Evolutionary conservation across 768 basidiomycete genomes (phyloP).

Genomic region (Pholiota conissans): DNA sequence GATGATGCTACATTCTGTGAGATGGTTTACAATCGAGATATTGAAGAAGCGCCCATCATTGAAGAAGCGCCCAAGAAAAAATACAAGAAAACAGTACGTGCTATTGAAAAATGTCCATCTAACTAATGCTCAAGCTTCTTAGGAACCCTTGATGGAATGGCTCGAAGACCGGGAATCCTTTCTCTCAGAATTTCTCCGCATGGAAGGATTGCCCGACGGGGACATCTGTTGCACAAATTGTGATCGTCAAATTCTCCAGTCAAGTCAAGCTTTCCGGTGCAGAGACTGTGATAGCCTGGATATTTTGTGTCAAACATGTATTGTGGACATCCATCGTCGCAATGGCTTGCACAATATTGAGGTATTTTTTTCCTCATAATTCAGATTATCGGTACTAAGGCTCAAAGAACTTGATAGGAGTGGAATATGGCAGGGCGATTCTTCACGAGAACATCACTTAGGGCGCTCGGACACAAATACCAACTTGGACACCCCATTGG

Average conservation of each 20-base stretch:
- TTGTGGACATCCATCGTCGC: background rate
- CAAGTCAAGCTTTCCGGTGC: background rate
- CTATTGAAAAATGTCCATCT: no score
- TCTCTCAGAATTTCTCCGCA: background rate
- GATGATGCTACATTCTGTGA: no score
- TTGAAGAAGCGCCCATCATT: no score
- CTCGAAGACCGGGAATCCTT: conserved; percentile 1
- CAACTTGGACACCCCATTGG: conserved; percentile 25
- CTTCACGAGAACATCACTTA: conserved; percentile 16
- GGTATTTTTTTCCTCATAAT: no score
- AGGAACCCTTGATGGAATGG: conserved; percentile 1
- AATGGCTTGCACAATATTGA: conserved; percentile 1
- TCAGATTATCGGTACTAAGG: no score
- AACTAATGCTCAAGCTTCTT: no score
- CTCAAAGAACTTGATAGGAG: background rate
- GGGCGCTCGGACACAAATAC: conserved; percentile 20
- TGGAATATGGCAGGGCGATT: background rate
- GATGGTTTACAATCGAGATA: no score
- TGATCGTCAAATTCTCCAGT: no score
- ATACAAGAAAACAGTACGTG: no score
- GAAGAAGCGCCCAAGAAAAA: no score
- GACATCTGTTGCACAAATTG: no score
- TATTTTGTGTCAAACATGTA: background rate
- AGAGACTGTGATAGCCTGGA: background rate
- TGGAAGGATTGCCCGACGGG: background rate